Percentiles rank a stretch among this genome's conserved stretches.
phyloP scores from a whole-genome alignment of 2,329 filamentous ascomycete species.

The Neofusicoccum sp. region DNA sequence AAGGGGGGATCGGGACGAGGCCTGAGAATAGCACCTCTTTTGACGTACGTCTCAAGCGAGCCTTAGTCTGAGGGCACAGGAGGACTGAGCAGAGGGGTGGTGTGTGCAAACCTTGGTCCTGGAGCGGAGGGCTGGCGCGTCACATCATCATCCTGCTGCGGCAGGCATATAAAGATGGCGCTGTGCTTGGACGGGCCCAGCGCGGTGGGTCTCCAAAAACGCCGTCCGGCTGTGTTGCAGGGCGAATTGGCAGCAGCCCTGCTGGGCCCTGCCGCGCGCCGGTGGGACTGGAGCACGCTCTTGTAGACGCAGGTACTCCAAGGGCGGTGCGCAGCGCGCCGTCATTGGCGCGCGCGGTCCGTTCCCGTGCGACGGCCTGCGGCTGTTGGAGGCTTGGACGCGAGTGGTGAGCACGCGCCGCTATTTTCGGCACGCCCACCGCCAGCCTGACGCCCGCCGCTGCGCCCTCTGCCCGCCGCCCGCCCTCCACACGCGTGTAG shows the following conservation, averaged over 20 bases:
- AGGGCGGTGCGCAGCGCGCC: not conserved
- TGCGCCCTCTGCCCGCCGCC: not conserved
- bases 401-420: conserved; percentile 8
- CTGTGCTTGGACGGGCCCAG: conserved; percentile 15
- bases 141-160: conserved; percentile 18
- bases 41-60: conserved; percentile 8
- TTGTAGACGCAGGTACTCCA: conserved; percentile 18
- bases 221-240: conserved; percentile 18
- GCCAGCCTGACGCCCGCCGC: no score
- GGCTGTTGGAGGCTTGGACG: conserved; percentile 15
- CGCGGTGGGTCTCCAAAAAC: conserved; percentile 15
- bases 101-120: conserved; percentile 15
- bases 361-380: conserved; percentile 18
- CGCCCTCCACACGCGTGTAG: no score
- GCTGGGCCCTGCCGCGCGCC: conserved; percentile 5
- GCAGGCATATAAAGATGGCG: conserved; percentile 18
- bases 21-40: conserved; percentile 6
- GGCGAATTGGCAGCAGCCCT: conserved; percentile 6
- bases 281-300: conserved; percentile 3
- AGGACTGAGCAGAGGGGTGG: conserved; percentile 1
- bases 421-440: conserved; percentile 16
- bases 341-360: conserved; percentile 14
- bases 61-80: conserved; percentile 12
- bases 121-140: conserved; percentile 15
- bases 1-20: conserved; percentile 10